Conservation (phyloP, 768 basidiomycete genomes). For the Cyclocybe cylindracea region DNA sequence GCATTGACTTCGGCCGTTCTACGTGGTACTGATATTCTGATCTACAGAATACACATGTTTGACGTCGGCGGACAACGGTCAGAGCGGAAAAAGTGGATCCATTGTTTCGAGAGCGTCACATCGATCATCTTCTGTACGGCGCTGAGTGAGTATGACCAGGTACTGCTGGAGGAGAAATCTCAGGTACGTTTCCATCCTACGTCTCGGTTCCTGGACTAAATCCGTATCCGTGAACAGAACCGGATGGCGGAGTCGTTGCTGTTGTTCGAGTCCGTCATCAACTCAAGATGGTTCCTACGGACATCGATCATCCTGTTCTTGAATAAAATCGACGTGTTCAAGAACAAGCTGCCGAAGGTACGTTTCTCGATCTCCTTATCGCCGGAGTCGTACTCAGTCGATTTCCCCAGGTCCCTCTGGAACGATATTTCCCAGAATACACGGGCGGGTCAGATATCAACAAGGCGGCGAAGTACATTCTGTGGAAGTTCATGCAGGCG, state of each 20-base stretch:
- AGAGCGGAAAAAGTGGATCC: slow-evolving; percentile 82
- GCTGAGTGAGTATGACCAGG: slow-evolving; percentile 76
- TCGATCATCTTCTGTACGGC: slow-evolving; percentile 74
- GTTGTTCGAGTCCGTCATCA: slow-evolving; percentile 43
- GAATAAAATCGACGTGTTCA: slow-evolving; percentile 94
- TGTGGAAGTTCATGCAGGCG: slow-evolving; percentile 94
- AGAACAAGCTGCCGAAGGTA: slow-evolving; percentile 76
- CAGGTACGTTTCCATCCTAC: slow-evolving; percentile 42
- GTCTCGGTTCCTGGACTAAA: not conserved
- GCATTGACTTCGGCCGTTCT: not conserved
- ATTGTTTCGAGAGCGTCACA: slow-evolving; percentile 54
- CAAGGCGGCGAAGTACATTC: slow-evolving; percentile 91
- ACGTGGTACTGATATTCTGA: not conserved
- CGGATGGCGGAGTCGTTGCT: slow-evolving; percentile 92
- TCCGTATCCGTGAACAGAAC: slow-evolving; percentile 69
- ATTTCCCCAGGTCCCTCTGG: slow-evolving; percentile 60
- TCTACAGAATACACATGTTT: slow-evolving; percentile 61
- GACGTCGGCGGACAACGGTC: slow-evolving; percentile 81
- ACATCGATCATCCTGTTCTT: slow-evolving; percentile 91
- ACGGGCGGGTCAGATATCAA: slow-evolving; percentile 88
- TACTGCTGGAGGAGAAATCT: slow-evolving; percentile 64
- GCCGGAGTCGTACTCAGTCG: not conserved
- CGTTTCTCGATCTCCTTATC: slow-evolving; percentile 18
- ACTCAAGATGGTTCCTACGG: slow-evolving; percentile 90
- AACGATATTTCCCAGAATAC: slow-evolving; percentile 84